Evolutionary conservation across 2,329 filamentous ascomycete genomes (phyloP), one percentile per base, ranked within the genome.

Genomic region (Hypoxylon sp.): DNA sequence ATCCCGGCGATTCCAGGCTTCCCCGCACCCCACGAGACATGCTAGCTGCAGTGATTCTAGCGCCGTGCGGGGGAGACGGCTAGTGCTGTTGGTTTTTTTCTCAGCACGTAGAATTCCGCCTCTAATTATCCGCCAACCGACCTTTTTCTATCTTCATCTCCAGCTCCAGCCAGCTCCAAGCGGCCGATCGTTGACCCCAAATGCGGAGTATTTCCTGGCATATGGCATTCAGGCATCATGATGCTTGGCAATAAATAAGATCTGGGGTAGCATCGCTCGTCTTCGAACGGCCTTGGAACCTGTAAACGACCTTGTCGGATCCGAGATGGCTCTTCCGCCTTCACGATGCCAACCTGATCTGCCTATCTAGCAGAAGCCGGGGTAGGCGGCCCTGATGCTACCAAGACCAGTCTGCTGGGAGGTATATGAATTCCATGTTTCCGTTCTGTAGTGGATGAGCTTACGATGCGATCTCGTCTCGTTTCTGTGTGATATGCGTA

Each of bases 51-150:
- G 55, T 15, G 33, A 27, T 10, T 35, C 15, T 46, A 53, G 55
- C 9, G 26, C 33, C 45, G 17, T 58, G 47, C 50, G 60, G 57
- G 54, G 50, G 27, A 55, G 29, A 35, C 18, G 13, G 11, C 15
- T 42, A 37, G 45, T 11, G 18, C 29, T 20, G 11, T 3, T 24
- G 3, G 10, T 18, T 15, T 49, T 35, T 29, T 31, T 35, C 13
- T 40, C 18, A 17, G 31, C 35, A 40, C 8, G 37, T 23, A 40
- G 23, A 40, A 41, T 40, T n/a, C 18, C 15, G n/a, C 27, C 33
- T 37, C 20, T 50, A 52, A 63, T 63, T 63, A 63, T 55, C 62
- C 62, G 48, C 54, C 49, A 65, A 60, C 56, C 50, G 37, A 41
- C 18, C 35, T 24, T 47, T 35, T 24, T 24, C 53, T 37, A 57